Base-by-base conservation (phyloP, 352 stramenopile species). In the Elongisporangium prolatum region DNA sequence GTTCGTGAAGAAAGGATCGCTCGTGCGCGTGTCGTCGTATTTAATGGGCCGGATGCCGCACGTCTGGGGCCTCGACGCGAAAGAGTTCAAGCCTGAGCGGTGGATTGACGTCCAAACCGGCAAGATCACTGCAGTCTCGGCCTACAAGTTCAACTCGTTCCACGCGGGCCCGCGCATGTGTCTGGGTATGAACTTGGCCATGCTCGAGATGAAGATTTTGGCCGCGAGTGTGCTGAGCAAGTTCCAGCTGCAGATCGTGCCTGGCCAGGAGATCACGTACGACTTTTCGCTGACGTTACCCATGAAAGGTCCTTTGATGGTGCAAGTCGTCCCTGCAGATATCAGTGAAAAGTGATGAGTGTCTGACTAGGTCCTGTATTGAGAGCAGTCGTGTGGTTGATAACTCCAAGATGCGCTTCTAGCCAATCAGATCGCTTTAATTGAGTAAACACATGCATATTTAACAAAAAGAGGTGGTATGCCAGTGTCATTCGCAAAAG, bases 81-180 rank as follows among this genome's bases (percentile, higher is more conserved):
- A 56, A 0, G 64, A 72, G 37, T 86, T 82, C 56, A 56, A 57
- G 2, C 81, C 78, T 0, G 73, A 88, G 22, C 71, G 80, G 3
- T 93, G 79, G 62, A 64, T 94, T 13, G 79, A 91, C 34, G 7
- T 48, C 0, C 21, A 48, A 3, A 84, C 71, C 0, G 67, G 71
- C 11, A 69, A 68, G 28, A 57, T 73, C 24, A 67, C 86, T 50
- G 51, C 70, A 21, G 56, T 71, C 1, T 82, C 77, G n/a, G 54
- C 67, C 1, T 84, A 77, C 64, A 78, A 89, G 56, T 92, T 90
- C 57, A 79, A 73, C n/a, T 69, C 73, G 11, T 95, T 96, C 65
- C 75, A 86, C 28, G 79, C 71, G 3, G 86, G 86, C 0, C 78
- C 66, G 13, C 81, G 82, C 48, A 75, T 69, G 47, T 96, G 86